Conservation (phyloP, 2,329 filamentous ascomycete genomes). For the Talaromyces sp. region DNA sequence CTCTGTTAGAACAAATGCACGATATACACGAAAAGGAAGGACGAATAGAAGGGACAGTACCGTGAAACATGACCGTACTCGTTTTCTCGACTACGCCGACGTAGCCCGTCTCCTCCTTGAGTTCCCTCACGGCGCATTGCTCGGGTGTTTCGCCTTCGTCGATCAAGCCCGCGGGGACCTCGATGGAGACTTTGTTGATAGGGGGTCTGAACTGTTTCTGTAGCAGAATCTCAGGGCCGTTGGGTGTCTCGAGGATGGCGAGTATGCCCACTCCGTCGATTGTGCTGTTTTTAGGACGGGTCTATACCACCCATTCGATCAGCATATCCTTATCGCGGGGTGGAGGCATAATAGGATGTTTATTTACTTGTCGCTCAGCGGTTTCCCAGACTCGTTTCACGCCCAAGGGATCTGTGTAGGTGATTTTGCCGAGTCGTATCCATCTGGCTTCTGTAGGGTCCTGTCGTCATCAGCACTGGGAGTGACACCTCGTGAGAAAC, state of each 20-base stretch:
- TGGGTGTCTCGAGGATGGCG: conserved; percentile 37
- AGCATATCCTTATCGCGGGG: neutral
- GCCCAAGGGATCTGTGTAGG: conserved; percentile 43
- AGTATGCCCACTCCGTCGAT: conserved; percentile 59
- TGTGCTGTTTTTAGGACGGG: conserved; percentile 50
- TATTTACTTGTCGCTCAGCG: conserved; percentile 40
- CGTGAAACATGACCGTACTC: conserved; percentile 45
- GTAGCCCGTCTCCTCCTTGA: conserved; percentile 55
- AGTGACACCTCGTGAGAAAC: neutral
- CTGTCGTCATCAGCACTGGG: conserved; percentile 22
- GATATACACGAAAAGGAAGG: neutral
- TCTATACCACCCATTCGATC: conserved; percentile 25
- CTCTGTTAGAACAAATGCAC: neutral
- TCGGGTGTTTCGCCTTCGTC: conserved; percentile 53
- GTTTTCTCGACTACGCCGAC: conserved; percentile 48
- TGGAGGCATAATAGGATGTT: neutral
- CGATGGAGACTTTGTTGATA: conserved; percentile 53
- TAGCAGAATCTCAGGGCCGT: conserved; percentile 41
- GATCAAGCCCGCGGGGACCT: conserved; percentile 60
- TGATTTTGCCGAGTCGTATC: conserved; percentile 42
- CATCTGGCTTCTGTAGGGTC: conserved; percentile 40
- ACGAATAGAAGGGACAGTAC: conserved; percentile 23
- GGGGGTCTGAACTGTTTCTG: conserved; percentile 57
- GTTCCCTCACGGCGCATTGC: conserved; percentile 55
- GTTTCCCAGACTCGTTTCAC: conserved; percentile 45